Evolutionary conservation across 768 basidiomycete genomes (phyloP), one percentile per base, ranked within the genome.

Genomic region (Boletus reticuloceps): DNA sequence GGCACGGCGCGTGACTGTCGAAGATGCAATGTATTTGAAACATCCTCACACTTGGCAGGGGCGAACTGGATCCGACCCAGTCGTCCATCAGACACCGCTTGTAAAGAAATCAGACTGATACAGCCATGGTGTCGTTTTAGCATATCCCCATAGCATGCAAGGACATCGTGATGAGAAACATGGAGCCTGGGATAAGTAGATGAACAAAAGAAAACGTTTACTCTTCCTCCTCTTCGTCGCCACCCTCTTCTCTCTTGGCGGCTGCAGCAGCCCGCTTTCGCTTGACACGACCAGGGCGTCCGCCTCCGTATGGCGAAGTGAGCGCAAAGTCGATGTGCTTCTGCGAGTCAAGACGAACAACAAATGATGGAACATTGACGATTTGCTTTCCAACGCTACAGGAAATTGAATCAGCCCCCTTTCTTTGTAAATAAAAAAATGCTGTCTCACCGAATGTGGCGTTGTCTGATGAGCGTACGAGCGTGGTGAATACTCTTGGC

Each of bases 241-340:
- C 95, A 58, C 86, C 94, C 67, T 86, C 92, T 63, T 89, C 91
- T 79, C 86, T 91, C 80, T 90, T 91, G 60, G 88, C 92, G 58
- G 93, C 95, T 42, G 91, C 91, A 60, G 86, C 86, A 56, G 90
- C 92, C 70, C 95, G 92, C 89, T 97, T 98, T 75, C 96, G 88
- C 91, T 98, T 98, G 72, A 95, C 94, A 64, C 96, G 96, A 66
- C 95, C 95, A 59, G 91, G 79, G 58, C 90, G 87, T 64, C 90
- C 95, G 68, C 96, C 96, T 71, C 95, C 96, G 69, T 92, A 96
- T 53, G 96, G 95, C 59, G 94, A 97, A 55, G 89, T 95, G 64
- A 95, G 86, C 43, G 96, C 89, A 72, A 98, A 99, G 84, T 99
- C 97, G 73, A 99, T 96, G 84, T 99, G 97, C 72, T 98, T 98